A percentile compares a stretch with the other conserved stretches of the same genome.
Conservation (phyloP, 75 land plant genomes). For the Isoetes taiwanensis region DNA sequence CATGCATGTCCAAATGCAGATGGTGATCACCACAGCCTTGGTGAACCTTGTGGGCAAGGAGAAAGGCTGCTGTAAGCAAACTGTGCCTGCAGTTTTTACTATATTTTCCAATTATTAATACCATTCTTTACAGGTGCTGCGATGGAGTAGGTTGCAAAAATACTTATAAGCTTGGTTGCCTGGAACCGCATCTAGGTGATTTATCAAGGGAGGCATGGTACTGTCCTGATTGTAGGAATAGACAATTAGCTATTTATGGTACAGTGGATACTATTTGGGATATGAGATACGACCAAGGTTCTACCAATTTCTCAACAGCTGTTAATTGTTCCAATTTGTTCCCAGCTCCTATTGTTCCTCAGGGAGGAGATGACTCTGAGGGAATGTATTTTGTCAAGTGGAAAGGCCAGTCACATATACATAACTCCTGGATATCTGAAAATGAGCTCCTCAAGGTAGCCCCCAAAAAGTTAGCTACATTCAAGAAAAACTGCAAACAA, state of each 20-base stretch:
- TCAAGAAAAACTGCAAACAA: constrained; percentile 28
- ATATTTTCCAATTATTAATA: too few relatives aligned
- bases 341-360: too few relatives aligned
- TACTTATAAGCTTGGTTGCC: constrained; percentile 50
- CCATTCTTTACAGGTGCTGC: constrained; percentile 60
- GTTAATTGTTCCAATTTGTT: too few relatives aligned
- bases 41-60: constrained; percentile 27
- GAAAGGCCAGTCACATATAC: constrained; percentile 54
- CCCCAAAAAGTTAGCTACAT: constrained; percentile 30
- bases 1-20: too few relatives aligned
- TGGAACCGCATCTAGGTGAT: constrained; percentile 49
- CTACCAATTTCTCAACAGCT: neutral
- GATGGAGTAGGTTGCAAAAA: constrained; percentile 50
- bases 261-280: constrained; percentile 57
- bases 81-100: too few relatives aligned
- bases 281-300: constrained; percentile 17
- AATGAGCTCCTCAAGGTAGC: constrained; percentile 30
- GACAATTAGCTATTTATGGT: too few relatives aligned
- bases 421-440: constrained; percentile 57
- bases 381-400: constrained; percentile 62
- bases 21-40: constrained; percentile 24
- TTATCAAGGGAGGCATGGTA: constrained; percentile 47
- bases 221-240: constrained; percentile 48
- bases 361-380: too few relatives aligned
- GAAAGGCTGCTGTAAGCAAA: constrained; percentile 41